Evolutionary conservation across 257 asterid species (phyloP).

Genomic region (Cinchona pubescens): DNA sequence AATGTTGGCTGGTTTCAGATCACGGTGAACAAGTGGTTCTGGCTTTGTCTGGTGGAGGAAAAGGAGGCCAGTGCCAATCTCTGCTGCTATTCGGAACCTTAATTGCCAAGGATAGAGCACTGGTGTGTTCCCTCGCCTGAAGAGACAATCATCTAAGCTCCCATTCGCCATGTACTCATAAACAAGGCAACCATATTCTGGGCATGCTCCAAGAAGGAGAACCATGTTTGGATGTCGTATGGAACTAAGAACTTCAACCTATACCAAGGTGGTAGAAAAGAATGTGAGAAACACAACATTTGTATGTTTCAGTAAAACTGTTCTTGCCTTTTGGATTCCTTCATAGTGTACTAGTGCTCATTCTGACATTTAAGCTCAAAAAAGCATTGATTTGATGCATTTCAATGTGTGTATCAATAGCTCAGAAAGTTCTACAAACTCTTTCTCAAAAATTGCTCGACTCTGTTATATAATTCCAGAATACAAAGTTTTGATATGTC

Average conservation of each 20-base stretch:
- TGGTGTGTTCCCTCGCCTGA: conserved; percentile 59
- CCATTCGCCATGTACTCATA: conserved; percentile 93
- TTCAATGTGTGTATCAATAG: not conserved
- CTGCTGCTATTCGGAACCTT: conserved; percentile 85
- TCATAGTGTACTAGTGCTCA: not conserved
- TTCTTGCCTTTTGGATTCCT: not conserved
- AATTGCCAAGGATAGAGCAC: conserved; percentile 80
- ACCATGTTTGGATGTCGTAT: conserved; percentile 98
- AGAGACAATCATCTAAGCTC: conserved; percentile 81
- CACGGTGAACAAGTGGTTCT: conserved; percentile 89
- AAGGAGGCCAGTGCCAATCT: conserved; percentile 78
- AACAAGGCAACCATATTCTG: conserved; percentile 89
- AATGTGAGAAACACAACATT: conserved; percentile 3
- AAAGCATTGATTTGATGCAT: not conserved
- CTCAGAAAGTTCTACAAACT: too few species aligned
- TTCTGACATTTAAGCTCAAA: not conserved
- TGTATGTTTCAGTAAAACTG: not conserved
- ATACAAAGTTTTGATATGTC: not conserved
- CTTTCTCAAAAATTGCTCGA: not conserved
- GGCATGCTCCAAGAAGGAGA: conserved; percentile 95
- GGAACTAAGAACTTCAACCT: conserved; percentile 91
- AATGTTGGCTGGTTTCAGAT: conserved; percentile 82
- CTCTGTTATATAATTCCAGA: too few species aligned
- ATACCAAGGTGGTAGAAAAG: conserved; percentile 19
- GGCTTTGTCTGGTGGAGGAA: conserved; percentile 96